Conservation (phyloP, 2,329 filamentous ascomycete genomes). For the Pestalotiopsis sp. region DNA sequence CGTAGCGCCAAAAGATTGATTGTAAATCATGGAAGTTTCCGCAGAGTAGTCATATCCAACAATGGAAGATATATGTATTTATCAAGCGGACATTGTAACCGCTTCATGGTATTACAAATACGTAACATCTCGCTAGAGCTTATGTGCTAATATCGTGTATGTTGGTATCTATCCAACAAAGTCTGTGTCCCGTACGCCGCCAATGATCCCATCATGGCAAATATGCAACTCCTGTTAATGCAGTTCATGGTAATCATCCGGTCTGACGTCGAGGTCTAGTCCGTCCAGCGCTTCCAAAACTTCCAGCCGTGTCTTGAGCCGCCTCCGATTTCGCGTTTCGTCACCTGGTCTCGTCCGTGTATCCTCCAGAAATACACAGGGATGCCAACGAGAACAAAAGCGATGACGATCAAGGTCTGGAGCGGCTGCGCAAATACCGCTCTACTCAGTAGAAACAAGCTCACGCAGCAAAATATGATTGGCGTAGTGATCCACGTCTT, state of each 20-base stretch:
- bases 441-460: constrained; percentile 84
- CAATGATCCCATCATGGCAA: neutral
- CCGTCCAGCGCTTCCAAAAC: constrained; percentile 55
- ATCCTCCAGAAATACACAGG: constrained; percentile 90
- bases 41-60: neutral
- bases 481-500: constrained; percentile 96
- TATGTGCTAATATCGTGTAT: neutral
- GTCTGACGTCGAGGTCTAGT: neutral
- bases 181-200: neutral
- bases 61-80: neutral
- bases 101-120: constrained; percentile 1
- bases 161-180: neutral
- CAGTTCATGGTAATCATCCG: neutral
- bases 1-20: neutral
- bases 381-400: constrained; percentile 80
- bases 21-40: neutral
- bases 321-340: constrained; percentile 40
- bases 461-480: constrained; percentile 98
- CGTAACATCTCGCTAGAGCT: neutral
- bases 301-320: constrained; percentile 52
- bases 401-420: constrained; percentile 85
- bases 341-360: constrained; percentile 59
- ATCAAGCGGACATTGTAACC: neutral
- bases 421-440: constrained; percentile 89
- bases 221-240: constrained; percentile 1